phyloP scores from a whole-genome alignment of 345 rosid species.

The Carallia brachiata region DNA sequence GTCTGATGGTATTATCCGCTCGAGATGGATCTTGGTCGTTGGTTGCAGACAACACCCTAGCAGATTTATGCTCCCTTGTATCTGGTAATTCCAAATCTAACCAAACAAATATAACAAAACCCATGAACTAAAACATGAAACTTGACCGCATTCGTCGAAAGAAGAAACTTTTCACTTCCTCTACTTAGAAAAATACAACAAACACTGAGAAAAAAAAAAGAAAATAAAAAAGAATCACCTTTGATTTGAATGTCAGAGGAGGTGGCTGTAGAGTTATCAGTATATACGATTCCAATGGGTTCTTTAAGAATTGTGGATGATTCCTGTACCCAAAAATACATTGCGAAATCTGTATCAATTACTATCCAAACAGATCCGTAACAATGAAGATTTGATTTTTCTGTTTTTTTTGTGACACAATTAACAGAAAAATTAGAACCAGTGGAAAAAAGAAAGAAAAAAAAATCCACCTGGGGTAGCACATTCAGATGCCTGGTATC shows the following conservation, averaged over 20 bases:
- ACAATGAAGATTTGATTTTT: too few relatives aligned
- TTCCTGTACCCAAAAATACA: slow-evolving; percentile 42
- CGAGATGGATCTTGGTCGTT: slow-evolving; percentile 43
- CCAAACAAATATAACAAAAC: slow-evolving; percentile 8
- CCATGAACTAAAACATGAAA: not conserved
- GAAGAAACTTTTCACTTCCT: not conserved
- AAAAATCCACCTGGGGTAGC: slow-evolving; percentile 59
- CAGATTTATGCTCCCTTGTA: slow-evolving; percentile 55
- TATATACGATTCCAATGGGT: slow-evolving; percentile 55
- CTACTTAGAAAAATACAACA: not conserved
- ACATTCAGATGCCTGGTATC: slow-evolving; percentile 59
- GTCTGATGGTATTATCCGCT: slow-evolving; percentile 44
- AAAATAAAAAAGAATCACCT: slow-evolving; percentile 29
- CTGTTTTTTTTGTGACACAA: too few relatives aligned
- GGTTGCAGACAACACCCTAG: slow-evolving; percentile 72
- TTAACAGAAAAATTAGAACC: not conserved
- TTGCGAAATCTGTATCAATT: slow-evolving; percentile 27
- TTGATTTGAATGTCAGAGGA: slow-evolving; percentile 2
- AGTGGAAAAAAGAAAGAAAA: not conserved
- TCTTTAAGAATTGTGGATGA: slow-evolving; percentile 46
- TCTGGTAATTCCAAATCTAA: slow-evolving; percentile 35
- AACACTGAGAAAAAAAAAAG: not conserved
- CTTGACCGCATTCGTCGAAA: not conserved
- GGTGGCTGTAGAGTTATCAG: slow-evolving; percentile 25
- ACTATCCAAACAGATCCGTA: too few relatives aligned